Evolutionary conservation across 768 basidiomycete genomes (phyloP).

Genomic region (Cytidiella melzeri): DNA sequence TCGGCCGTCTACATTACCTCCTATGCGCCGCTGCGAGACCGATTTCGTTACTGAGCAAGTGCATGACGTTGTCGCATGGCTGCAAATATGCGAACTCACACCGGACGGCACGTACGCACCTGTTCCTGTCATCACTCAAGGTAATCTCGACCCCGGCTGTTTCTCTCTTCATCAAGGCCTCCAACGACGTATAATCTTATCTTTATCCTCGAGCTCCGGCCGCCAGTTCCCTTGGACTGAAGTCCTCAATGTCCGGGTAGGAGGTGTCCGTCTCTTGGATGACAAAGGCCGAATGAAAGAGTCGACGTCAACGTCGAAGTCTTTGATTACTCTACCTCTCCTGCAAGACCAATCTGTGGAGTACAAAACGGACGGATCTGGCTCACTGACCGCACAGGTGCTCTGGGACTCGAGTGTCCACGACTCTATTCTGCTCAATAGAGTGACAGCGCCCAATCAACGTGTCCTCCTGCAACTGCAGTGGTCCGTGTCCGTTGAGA

Average conservation of each 20-base stretch:
- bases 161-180: conserved; percentile 92
- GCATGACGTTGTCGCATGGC: conserved; percentile 87
- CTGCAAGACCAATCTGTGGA: conserved; percentile 66
- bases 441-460: conserved; percentile 72
- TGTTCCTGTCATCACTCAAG: conserved; percentile 74
- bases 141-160: conserved; percentile 72
- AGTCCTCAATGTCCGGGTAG: conserved; percentile 68
- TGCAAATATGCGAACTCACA: conserved; percentile 83
- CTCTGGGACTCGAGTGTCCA: conserved; percentile 95
- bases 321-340: conserved; percentile 67
- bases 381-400: conserved; percentile 58
- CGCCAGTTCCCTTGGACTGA: conserved; percentile 84
- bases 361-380: conserved; percentile 82
- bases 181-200: conserved; percentile 75
- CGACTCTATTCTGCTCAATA: conserved; percentile 79
- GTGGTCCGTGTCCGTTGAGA: conserved; percentile 79
- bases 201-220: conserved; percentile 83
- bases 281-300: conserved; percentile 78
- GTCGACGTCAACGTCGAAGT: conserved; percentile 50
- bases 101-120: conserved; percentile 80
- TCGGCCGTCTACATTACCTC: conserved; percentile 41
- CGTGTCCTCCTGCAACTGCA: conserved; percentile 73
- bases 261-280: conserved; percentile 82
- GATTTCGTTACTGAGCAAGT: conserved; percentile 84
- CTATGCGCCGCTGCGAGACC: conserved; percentile 88